These are phyloP conservation scores for Fragaria iinumae DNA, from an alignment of 306 rosid genomes.

Conservation along the genomic window DNA sequence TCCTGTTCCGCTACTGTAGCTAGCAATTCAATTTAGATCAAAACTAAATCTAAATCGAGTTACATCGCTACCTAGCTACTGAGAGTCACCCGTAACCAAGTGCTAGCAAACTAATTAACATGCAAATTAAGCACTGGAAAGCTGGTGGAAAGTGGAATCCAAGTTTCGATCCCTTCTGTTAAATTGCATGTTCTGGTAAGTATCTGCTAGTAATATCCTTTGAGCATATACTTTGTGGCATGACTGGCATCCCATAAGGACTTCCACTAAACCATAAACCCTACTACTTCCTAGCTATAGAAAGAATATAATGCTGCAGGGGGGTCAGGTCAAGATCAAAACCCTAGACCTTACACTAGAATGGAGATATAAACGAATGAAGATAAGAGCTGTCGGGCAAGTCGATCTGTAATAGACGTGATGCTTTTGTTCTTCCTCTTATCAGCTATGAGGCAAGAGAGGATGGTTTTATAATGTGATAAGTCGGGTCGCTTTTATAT, in stretches of 20 bases:
- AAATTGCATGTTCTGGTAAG: too few species aligned
- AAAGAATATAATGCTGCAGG: background rate
- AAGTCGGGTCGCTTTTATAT: background rate
- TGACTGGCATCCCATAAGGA: too few species aligned
- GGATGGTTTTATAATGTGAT: background rate
- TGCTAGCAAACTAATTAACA: background rate
- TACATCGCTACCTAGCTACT: background rate
- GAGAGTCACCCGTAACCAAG: background rate
- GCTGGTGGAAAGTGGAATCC: background rate
- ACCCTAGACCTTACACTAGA: background rate
- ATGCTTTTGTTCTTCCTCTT: background rate
- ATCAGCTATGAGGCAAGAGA: background rate
- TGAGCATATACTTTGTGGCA: too few species aligned
- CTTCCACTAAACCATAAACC: too few species aligned
- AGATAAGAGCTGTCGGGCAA: background rate
- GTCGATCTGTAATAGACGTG: background rate
- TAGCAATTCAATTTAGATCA: background rate
- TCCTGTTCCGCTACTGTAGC: background rate
- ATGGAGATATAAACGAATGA: background rate
- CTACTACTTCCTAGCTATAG: too few species aligned
- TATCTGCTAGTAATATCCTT: too few species aligned
- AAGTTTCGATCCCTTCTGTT: background rate
- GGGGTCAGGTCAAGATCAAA: background rate
- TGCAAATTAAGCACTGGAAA: too few species aligned
- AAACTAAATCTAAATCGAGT: background rate